Percentiles rank a stretch among this genome's conserved stretches.
Conservation (phyloP, 495 filamentous ascomycete genomes). For the Xylaria grammica region DNA sequence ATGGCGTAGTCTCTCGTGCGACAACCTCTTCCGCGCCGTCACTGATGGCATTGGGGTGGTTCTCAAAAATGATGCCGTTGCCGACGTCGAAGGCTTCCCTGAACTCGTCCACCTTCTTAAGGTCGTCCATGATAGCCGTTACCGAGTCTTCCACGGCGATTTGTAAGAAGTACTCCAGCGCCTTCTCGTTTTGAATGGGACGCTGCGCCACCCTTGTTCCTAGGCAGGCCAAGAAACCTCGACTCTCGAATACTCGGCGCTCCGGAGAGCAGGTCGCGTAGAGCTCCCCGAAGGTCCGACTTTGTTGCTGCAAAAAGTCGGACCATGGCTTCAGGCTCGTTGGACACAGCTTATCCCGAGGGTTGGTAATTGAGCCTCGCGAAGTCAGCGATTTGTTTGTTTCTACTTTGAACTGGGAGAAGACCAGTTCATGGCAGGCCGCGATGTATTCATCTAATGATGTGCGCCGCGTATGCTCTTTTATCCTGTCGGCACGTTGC, state of each 20-base stretch:
- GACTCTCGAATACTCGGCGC: slow-evolving; percentile 6
- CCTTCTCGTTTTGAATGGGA: slow-evolving; percentile 15
- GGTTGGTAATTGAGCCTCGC: slow-evolving; percentile 11
- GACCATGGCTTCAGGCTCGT: slow-evolving; percentile 10
- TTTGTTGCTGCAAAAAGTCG: slow-evolving; percentile 20
- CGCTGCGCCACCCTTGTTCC: background rate
- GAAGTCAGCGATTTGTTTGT: slow-evolving; percentile 12
- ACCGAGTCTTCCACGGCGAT: slow-evolving; percentile 15
- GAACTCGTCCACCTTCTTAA: background rate
- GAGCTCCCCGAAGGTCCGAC: slow-evolving; percentile 15
- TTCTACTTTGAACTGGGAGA: slow-evolving; percentile 6
- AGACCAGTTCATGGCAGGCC: background rate
- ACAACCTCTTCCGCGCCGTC: slow-evolving; percentile 4
- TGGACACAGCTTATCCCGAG: slow-evolving; percentile 3
- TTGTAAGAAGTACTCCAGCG: slow-evolving; percentile 15
- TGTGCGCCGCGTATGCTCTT: background rate
- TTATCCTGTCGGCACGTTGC: background rate
- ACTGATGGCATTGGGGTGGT: slow-evolving; percentile 13
- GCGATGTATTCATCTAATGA: background rate
- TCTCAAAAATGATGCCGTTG: slow-evolving; percentile 16
- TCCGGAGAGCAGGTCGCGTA: slow-evolving; percentile 4
- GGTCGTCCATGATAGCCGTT: slow-evolving; percentile 11
- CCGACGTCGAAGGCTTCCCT: slow-evolving; percentile 11
- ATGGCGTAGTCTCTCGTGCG: background rate
- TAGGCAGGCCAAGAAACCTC: slow-evolving; percentile 1